Conservation (phyloP, 2,329 filamentous ascomycete species). For the Sordariomycetes sp. region DNA sequence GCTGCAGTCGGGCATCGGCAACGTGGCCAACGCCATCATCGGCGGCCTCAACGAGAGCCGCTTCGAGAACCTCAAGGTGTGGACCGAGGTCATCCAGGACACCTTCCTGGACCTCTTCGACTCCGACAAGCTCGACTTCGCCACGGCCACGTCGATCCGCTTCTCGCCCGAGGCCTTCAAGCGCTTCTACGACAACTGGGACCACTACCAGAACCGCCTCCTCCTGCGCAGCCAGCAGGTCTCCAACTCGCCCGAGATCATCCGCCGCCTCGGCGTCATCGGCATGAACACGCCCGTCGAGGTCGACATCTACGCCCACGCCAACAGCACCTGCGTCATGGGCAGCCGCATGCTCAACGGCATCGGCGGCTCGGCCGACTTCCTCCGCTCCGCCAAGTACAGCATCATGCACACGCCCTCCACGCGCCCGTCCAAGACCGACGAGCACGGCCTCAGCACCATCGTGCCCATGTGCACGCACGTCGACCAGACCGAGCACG, state of each 20-base stretch:
- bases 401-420: constrained; percentile 90
- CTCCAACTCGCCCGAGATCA: constrained; percentile 84
- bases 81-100: constrained; percentile 90
- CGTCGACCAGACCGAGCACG: constrained; percentile 87
- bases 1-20: constrained; percentile 81
- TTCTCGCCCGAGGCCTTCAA: constrained; percentile 88
- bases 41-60: constrained; percentile 72
- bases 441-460: constrained; percentile 71
- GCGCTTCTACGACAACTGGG: constrained; percentile 82
- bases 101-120: constrained; percentile 91
- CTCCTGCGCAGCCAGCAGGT: constrained; percentile 82
- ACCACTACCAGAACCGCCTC: constrained; percentile 68
- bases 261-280: constrained; percentile 75
- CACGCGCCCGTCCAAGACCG: constrained; percentile 68
- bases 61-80: constrained; percentile 81
- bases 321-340: constrained; percentile 85
- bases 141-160: constrained; percentile 79
- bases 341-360: constrained; percentile 82
- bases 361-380: constrained; percentile 72
- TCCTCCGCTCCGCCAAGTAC: constrained; percentile 70
- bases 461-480: constrained; percentile 94
- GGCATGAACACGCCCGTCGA: constrained; percentile 94
- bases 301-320: constrained; percentile 90
- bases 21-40: constrained; percentile 87
- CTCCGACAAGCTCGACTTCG: constrained; percentile 77